Evolutionary conservation across 495 filamentous ascomycete species (phyloP), one percentile per base, ranked within the genome.

Genomic region (Tuber borchii): DNA sequence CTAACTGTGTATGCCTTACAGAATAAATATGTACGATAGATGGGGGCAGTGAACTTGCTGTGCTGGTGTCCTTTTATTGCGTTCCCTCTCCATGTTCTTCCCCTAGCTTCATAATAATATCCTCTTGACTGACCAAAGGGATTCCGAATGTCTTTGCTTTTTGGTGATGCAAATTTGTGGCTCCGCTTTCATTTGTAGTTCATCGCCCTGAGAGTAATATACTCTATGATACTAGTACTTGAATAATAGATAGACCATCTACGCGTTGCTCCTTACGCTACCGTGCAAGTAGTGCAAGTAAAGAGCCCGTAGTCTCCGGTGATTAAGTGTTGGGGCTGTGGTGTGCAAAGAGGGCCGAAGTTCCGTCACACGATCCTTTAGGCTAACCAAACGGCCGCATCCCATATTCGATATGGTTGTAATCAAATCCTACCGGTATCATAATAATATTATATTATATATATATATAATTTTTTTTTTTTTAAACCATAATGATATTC

Each of bases 11-110:
- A 3, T 45, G 16, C 48, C 44, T 51, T 75, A 70, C 79, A 91
- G 89, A 88, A 87, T 65, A 91, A 90, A 84, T 93, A 92, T 80
- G 89, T 92, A 56, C 89, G 90, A 81, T 92, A 83, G 71, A 75
- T n/a, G 34, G 19, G 22, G 37, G 14, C 39, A 34, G 31, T 69
- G 14, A 34, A 45, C n/a, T 72, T 68, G 39, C 31, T 43, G 31
- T n/a, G 56, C 42, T 31, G 61, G 40, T 72, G 20, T 46, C 65
- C 71, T 16, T 45, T 26, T 75, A n/a, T 22, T 46, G n/a, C 20
- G 16, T 72, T 72, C 43, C 2, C 9, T n/a, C 22, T 48, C 7
- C 6, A 48, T 34, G 34, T 17, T 17, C 26, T 65, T 34, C 56
- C 42, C 42, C 9, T 65, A 34, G 56, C 26, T 12, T 34, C 56